Evolutionary conservation across 768 basidiomycete species (phyloP), one percentile per base, ranked within the genome.

Genomic region (Lactifluus subvellereus): DNA sequence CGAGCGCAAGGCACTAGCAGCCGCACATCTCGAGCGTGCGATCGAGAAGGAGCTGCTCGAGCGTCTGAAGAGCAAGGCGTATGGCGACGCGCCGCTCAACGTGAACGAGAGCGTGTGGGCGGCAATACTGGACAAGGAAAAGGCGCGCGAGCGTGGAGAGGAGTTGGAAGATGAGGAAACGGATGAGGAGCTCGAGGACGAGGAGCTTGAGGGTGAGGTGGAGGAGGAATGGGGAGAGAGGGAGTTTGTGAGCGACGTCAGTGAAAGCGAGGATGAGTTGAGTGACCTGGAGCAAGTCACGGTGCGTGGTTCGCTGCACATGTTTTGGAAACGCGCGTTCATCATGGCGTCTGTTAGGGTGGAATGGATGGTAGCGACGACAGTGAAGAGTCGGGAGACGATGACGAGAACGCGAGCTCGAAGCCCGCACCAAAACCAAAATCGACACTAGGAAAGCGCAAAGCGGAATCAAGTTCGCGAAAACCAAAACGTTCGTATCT

Each of bases 101-200:
- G 95, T 99, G 61, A 98, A 99, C 74, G 97, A 99, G 76, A 86
- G 80, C 47, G 94, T 98, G 9, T 98, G 97, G 97, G 85, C 87
- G 67, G 86, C 91, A 2, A 88, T 99, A 57, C 77, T 98, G 47
- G 92, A 97, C 71, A 80, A 85, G 52, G 94, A 97, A 71, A 71
- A 73, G 67, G 72, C 76, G 69, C 82, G 84, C 68, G 77, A 76
- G 38, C 78, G 73, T 30, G 78, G 77, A 60, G 74, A 78, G 84
- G 70, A 40, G 32, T n/a, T 60, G n/a, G 65, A 66, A 47, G 47
- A 60, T 11, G 76, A 76, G 33, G 78, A 72, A 37, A 75, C 76
- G 40, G 74, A 74, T 0, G 74, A 75, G 30, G 77, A 77, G 57
- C 75, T 74, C 61, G 78, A 80, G 61, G 53, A 80, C 50, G 81